These are phyloP conservation scores for Ceratocystis variospora DNA, from an alignment of 2,329 filamentous ascomycete species.

Conservation along the genomic window DNA sequence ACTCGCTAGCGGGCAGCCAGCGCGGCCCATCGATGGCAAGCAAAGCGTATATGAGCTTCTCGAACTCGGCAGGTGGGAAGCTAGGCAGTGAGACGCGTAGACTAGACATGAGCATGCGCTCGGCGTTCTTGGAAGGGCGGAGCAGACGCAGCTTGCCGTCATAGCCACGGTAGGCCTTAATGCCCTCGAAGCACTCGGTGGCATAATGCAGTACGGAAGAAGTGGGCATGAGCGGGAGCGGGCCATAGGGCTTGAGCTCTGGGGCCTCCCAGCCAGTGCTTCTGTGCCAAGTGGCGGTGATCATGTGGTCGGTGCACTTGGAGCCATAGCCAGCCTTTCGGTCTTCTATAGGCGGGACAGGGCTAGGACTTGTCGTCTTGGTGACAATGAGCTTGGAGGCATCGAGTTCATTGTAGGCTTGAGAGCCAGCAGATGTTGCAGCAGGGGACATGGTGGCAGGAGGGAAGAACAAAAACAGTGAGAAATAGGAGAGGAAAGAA, in stretches of 20 bases:
- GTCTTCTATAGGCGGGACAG: conserved; percentile 37
- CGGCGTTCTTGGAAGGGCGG: conserved; percentile 59
- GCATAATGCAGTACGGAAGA: conserved; percentile 77
- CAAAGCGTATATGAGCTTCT: conserved; percentile 59
- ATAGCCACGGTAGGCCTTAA: conserved; percentile 66
- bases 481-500: neutral
- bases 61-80: conserved; percentile 57
- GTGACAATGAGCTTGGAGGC: conserved; percentile 47
- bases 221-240: conserved; percentile 64
- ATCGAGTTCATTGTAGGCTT: conserved; percentile 46
- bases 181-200: conserved; percentile 79
- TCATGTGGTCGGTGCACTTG: conserved; percentile 76
- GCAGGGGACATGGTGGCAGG: conserved; percentile 15
- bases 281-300: conserved; percentile 55
- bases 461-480: neutral
- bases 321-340: conserved; percentile 38
- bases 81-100: conserved; percentile 58
- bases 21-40: conserved; percentile 59
- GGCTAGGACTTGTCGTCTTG: conserved; percentile 36
- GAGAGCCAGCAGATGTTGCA: conserved; percentile 24
- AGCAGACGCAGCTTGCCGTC: conserved; percentile 65
- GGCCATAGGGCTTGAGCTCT: conserved; percentile 62
- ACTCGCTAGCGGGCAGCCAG: conserved; percentile 60
- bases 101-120: conserved; percentile 47
- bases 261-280: conserved; percentile 58